phyloP scores from a whole-genome alignment of 2,329 filamentous ascomycete genomes.

The Cercospora berteroae region DNA sequence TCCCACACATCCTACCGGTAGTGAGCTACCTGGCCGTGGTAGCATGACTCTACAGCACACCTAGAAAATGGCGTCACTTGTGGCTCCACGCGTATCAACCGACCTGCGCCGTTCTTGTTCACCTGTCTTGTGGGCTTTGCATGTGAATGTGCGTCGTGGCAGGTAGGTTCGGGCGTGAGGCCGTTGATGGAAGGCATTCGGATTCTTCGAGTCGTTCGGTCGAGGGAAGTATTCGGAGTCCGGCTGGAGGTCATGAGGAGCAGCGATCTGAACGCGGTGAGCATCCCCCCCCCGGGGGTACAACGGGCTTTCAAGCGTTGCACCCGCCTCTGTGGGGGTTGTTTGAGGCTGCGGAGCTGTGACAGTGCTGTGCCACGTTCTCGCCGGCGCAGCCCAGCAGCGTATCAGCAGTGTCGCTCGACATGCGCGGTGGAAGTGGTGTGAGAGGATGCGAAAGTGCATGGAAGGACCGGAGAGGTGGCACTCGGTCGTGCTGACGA shows the following conservation, averaged over 20 bases:
- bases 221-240: background rate
- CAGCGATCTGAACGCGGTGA: background rate
- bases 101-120: background rate
- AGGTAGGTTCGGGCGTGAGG: background rate
- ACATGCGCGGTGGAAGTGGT: background rate
- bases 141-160: background rate
- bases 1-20: background rate
- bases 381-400: background rate
- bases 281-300: background rate
- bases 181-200: background rate
- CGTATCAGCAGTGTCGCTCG: background rate
- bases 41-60: background rate
- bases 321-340: background rate
- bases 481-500: background rate
- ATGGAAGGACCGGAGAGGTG: background rate
- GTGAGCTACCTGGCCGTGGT: background rate
- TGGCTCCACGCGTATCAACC: background rate
- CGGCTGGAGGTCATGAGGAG: background rate
- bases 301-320: background rate
- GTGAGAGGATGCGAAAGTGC: background rate
- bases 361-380: background rate
- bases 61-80: background rate
- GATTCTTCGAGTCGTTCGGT: background rate
- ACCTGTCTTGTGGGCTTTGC: background rate
- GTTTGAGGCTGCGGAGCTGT: background rate